Conservation (phyloP, 1,284 basidiomycete species). For the Phylloboletellus chloephorus region DNA sequence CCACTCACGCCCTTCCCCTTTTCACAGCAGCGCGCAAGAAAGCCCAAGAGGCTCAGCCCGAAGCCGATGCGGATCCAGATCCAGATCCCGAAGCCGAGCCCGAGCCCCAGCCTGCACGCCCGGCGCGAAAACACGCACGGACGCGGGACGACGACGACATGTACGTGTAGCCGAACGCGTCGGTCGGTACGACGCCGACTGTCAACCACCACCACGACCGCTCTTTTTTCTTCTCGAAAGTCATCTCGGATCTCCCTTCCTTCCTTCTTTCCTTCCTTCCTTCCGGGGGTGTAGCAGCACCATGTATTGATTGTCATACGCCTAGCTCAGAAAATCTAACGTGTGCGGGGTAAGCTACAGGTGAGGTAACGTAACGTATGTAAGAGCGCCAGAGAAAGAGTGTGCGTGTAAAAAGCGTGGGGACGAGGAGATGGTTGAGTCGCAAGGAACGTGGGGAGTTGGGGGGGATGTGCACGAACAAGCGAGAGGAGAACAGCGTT, state of each 20-base stretch:
- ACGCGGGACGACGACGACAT: constrained; percentile 20
- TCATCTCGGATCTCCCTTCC: not conserved
- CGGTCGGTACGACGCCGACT: no score
- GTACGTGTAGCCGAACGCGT: constrained; percentile 21
- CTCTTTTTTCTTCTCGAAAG: not conserved
- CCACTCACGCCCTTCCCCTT: not conserved
- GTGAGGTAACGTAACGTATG: no score
- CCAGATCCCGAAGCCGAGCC: constrained; percentile 9
- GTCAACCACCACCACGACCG: not conserved
- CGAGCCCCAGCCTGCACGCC: constrained; percentile 4
- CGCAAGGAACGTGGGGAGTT: no score
- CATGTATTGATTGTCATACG: no score
- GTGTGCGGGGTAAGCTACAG: no score
- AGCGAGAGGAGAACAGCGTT: no score
- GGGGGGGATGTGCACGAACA: no score
- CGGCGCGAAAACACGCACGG: constrained; percentile 13
- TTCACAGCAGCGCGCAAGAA: constrained; percentile 29
- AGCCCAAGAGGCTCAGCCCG: constrained; percentile 14
- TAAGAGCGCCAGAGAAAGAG: no score
- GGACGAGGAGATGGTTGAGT: no score
- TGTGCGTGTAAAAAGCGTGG: no score
- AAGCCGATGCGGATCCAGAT: no score
- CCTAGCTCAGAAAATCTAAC: no score
- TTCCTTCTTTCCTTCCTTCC: not conserved
- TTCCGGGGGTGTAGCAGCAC: not conserved